Evolutionary conservation across 2,329 filamentous ascomycete genomes (phyloP), one percentile per base, ranked within the genome.

Genomic region (Metarhizium humberi): DNA sequence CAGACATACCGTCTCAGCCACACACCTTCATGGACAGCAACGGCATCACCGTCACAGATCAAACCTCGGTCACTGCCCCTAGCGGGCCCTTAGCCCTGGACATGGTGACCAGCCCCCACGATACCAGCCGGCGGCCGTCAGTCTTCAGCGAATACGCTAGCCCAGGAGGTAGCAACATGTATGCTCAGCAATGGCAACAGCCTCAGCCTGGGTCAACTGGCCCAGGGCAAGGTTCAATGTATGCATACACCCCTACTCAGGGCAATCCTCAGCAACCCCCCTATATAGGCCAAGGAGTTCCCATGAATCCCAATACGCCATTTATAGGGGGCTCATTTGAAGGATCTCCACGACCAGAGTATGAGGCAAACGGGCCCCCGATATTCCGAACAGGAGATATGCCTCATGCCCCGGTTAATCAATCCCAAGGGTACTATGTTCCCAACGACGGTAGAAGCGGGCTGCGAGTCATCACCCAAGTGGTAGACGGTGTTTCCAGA

Each of bases 131-230:
- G 34, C 73, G 78, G 18, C 67, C 77, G 0, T 78, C 78, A 0
- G 63, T 71, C 3, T 68, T 79, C 16, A 69, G 73, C 34, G 78
- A 81, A n/a, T 80, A 78, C 48, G 61, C 67, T 29, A 72, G 66
- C 40, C 67, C 75, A 4, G 65, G 72, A 6, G 63, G 64, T 16
- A 66, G 69, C 11, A 63, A 64, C 16, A 63, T 79, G 50, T 79
- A 79, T 60, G 58, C 67, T 6, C 70, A 70, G 32, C 63, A 69
- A 10, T 80, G 77, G 78, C 75, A 74, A 58, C 66, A 73, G 25
- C 25, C 56, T 7, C 66, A 73, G 25, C 25, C 56, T 7, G 66
- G 66, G 14, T 75, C 77, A 3, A 69, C 71, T 1, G 69, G 73
- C 0, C 66, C 77, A 0, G 71, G 64, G 40, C 70, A 70, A 2